Conservation (phyloP, 73 alveolate species). For the Uronychia binucleata region DNA sequence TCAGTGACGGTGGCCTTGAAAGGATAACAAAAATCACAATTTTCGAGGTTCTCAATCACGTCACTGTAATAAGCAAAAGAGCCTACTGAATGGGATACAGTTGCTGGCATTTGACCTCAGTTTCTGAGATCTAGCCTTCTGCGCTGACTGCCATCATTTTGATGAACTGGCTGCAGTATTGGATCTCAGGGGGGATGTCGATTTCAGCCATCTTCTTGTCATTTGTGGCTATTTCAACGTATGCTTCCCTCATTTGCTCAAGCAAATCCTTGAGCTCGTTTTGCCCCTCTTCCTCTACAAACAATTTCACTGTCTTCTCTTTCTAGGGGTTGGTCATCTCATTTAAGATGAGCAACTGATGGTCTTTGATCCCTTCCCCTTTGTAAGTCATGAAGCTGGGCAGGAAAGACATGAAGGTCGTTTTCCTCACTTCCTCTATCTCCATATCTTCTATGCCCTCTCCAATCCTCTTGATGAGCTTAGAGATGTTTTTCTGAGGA, state of each 20-base stretch:
- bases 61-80: no score
- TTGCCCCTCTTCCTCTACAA: conserved; percentile 11
- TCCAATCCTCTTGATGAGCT: not conserved
- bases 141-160: conserved; percentile 40
- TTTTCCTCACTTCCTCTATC: conserved; percentile 27
- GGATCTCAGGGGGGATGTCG: conserved; percentile 25
- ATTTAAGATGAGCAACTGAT: conserved; percentile 9
- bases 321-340: conserved; percentile 28
- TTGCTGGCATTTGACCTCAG: conserved; percentile 45
- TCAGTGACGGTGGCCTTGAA: conserved; percentile 24
- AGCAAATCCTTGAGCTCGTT: not conserved
- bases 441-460: not conserved
- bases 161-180: conserved; percentile 33
- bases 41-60: conserved; percentile 9
- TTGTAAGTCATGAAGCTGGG: conserved; percentile 22
- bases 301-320: conserved; percentile 24
- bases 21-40: conserved; percentile 37
- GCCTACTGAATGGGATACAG: conserved; percentile 3
- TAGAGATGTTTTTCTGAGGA: not conserved
- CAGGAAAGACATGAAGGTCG: conserved; percentile 26
- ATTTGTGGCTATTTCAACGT: not conserved
- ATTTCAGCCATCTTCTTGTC: conserved; percentile 27
- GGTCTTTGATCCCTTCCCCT: conserved; percentile 6
- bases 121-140: conserved; percentile 34
- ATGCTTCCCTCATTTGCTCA: conserved; percentile 7